These are phyloP conservation scores for Clarireedia homoeocarpa DNA, from an alignment of 2,329 filamentous ascomycete genomes.

Conservation along the genomic window DNA sequence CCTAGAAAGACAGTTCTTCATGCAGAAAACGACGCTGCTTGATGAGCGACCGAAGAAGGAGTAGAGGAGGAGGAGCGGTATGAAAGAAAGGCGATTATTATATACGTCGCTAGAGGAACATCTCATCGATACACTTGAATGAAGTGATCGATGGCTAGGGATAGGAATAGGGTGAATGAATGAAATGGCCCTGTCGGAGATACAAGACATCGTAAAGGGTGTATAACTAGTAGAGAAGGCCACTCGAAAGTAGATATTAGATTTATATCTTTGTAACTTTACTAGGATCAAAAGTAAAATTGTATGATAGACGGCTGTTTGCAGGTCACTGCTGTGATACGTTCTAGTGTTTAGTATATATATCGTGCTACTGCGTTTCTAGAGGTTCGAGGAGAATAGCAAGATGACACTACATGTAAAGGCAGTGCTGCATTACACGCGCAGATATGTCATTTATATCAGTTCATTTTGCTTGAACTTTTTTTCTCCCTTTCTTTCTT, in stretches of 20 bases:
- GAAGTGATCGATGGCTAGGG: too few species aligned
- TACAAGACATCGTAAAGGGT: not conserved
- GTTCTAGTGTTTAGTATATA: too few species aligned
- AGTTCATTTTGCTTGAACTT: not conserved
- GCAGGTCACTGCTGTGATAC: too few species aligned
- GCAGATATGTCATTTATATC: slow-evolving; percentile 6
- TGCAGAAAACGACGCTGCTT: slow-evolving; percentile 27
- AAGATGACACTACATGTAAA: too few species aligned
- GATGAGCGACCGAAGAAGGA: slow-evolving; percentile 27
- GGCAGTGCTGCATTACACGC: not conserved
- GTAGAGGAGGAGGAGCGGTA: slow-evolving; percentile 12
- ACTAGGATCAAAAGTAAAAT: not conserved
- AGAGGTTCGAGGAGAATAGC: too few species aligned
- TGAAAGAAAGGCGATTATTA: not conserved
- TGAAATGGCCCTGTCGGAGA: too few species aligned
- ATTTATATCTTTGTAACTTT: slow-evolving; percentile 12
- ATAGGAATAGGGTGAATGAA: too few species aligned
- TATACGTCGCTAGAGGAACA: too few species aligned
- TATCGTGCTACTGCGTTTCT: too few species aligned
- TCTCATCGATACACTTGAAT: too few species aligned
- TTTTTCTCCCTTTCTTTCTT: too few species aligned
- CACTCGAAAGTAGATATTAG: slow-evolving; percentile 17
- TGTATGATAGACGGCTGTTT: too few species aligned
- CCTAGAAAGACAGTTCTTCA: slow-evolving; percentile 46
- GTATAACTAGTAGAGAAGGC: slow-evolving; percentile 20